Percentiles rank a stretch among this genome's conserved stretches.
Evolutionary conservation across 2,329 filamentous ascomycete species (phyloP).

Genomic region (Xylariaceae sp.): DNA sequence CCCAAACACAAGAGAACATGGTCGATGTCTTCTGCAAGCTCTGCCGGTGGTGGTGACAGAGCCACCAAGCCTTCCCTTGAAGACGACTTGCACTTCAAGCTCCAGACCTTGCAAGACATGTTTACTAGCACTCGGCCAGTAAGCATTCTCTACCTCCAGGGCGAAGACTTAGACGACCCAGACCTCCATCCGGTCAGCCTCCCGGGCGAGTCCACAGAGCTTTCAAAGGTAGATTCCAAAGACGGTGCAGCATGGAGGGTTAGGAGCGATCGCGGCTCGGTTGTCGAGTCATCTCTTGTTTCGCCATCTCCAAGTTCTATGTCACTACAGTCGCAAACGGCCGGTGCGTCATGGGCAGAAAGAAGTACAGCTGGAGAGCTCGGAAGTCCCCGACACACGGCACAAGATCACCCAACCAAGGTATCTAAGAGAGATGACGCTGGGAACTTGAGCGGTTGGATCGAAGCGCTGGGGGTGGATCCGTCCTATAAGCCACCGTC

Average conservation of each 20-base stretch:
- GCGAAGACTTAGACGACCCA: constrained; percentile 74
- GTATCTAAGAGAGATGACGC: constrained; percentile 54
- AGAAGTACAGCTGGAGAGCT: constrained; percentile 52
- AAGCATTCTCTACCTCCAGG: constrained; percentile 73
- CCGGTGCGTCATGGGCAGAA: constrained; percentile 53
- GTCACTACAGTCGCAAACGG: constrained; percentile 56
- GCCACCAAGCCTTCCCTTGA: constrained; percentile 51
- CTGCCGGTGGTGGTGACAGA: constrained; percentile 43
- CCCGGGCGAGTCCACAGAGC: constrained; percentile 61
- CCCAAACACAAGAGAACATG: constrained; percentile 90
- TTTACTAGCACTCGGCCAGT: constrained; percentile 78
- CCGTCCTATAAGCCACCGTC: constrained; percentile 73
- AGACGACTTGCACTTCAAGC: constrained; percentile 75
- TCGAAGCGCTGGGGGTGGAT: constrained; percentile 91
- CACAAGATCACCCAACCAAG: constrained; percentile 49
- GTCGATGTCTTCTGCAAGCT: constrained; percentile 83
- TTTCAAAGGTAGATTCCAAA: constrained; percentile 49
- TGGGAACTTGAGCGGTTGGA: constrained; percentile 72
- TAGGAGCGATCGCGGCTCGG: constrained; percentile 53
- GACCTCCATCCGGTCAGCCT: constrained; percentile 74
- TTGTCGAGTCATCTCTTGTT: constrained; percentile 57
- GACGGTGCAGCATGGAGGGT: constrained; percentile 49
- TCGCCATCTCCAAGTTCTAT: constrained; percentile 64
- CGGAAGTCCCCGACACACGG: no score
- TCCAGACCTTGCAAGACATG: constrained; percentile 79